Base-by-base conservation (phyloP, 768 basidiomycete species). In the Rhodocollybia butyracea region DNA sequence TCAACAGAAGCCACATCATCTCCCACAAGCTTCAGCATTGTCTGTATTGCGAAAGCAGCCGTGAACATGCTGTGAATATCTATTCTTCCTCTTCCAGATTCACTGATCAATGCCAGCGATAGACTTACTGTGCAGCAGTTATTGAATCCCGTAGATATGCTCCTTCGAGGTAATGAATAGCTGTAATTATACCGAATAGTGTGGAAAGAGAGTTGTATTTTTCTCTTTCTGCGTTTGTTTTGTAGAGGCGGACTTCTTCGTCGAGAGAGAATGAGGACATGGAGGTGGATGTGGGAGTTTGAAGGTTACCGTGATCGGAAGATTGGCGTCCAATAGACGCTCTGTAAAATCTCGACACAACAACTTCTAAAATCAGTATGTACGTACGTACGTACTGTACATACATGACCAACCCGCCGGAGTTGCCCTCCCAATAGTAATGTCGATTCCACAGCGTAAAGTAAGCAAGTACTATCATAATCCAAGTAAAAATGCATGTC, bases 81-180 rank as follows among this genome's bases (percentile, higher is more conserved):
- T n/a, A n/a, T n/a, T n/a, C n/a, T n/a, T n/a, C n/a, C n/a, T 97
- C 82, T 81, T 76, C 59, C 66, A 21, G 42, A 32, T 27, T 38
- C 11, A 68, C 70, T 74, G 22, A 54, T 40, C 52, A 24, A 15
- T 39, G 12, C 17, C 31, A 30, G 12, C 13, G 34, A 41, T 60
- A 34, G 15, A 53, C 92, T 70, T 75, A 97, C 95, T 98, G 92
- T 46, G 86, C 85, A 2, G 91, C 88, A 19, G 87, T 87, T 55
- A 98, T 89, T 0, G 90, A 86, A 73, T 98, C 97, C 15, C 96
- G 83, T 38, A 98, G 88, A 70, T 96, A 98, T 1, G 94, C 96
- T 39, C 94, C 81, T 69, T 99, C 96, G 22, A 98, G 86, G 66
- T 95, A 98, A 64, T 98, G 94, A 11, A 99, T 76, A 2, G 89